Base-by-base conservation (phyloP, 495 filamentous ascomycete genomes). In the Pseudotulostoma volvatum region DNA sequence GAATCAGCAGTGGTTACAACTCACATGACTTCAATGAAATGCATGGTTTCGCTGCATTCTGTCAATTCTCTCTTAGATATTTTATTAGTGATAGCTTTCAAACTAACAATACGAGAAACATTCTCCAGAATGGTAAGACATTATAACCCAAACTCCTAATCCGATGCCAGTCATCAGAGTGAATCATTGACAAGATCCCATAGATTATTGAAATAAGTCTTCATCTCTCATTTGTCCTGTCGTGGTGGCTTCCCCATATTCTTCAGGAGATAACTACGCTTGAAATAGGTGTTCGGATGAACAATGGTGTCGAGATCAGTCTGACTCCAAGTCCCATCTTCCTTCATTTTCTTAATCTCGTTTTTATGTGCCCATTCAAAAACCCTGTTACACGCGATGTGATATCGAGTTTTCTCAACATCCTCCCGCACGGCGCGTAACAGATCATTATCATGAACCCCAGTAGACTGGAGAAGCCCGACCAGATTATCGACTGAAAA, bases 201-300 rank as follows among this genome's bases (percentile, higher is more conserved):
- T n/a, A n/a, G n/a, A n/a, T n/a, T n/a, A n/a, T n/a, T n/a, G n/a
- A n/a, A n/a, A n/a, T n/a, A n/a, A n/a, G n/a, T n/a, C n/a, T n/a
- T n/a, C n/a, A n/a, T n/a, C n/a, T n/a, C n/a, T n/a, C n/a, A n/a
- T 73, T 80, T 38, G 43, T 46, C 43, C 1, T 54, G 58, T 38
- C 41, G 51, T 20, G 55, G 46, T 14, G 59, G 43, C 32, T 59
- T 61, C 9, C 51, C 49, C 31, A 55, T 44, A 31, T 85, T 77
- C 69, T 83, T 93, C 34, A 96, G 57, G 47, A 92, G 47, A 56
- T 82, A 96, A 51, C 84, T 88, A 44, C 87, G 71, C 67, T 90
- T 88, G 59, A 96, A 96, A 57, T 95, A 99, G 39, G 85, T 84
- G 56, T 99, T 99, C 7, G 92, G 92, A 56, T 99, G 92, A 14